Conservation (phyloP, 495 filamentous ascomycete species). For the Chaetomium cochliodes region DNA sequence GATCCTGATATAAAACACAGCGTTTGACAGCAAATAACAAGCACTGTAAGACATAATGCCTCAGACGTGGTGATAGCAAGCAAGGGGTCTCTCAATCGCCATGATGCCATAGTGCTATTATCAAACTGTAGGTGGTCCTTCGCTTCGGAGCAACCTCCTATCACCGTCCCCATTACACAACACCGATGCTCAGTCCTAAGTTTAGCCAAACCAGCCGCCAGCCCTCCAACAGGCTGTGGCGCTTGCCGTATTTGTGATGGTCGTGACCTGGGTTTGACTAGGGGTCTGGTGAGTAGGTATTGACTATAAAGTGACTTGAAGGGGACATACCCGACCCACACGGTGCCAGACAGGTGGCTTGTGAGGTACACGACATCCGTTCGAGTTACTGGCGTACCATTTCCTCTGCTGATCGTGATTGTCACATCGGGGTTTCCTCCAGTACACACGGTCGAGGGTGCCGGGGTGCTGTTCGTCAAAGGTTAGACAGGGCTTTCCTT, state of each 20-base stretch:
- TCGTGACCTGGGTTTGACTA: conserved; percentile 39
- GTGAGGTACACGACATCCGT: conserved; percentile 43
- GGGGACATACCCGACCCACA: conserved; percentile 40
- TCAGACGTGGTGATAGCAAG: no score
- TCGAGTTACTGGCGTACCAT: conserved; percentile 35
- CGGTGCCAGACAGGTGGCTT: conserved; percentile 39
- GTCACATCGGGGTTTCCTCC: conserved; percentile 35
- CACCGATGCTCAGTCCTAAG: background rate
- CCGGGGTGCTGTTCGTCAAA: conserved; percentile 34
- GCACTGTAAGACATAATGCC: no score
- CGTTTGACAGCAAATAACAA: no score
- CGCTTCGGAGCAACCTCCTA: no score
- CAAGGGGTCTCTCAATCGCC: no score
- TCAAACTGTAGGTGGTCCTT: no score
- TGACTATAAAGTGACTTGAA: background rate
- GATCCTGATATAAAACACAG: no score
- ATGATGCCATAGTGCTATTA: no score
- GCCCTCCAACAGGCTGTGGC: conserved; percentile 41
- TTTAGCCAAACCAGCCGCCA: conserved; percentile 41
- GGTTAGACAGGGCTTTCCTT: background rate
- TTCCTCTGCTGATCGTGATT: conserved; percentile 37
- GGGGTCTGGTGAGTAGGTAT: background rate
- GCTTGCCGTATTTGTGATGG: conserved; percentile 37
- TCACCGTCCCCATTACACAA: background rate
- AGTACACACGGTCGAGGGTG: conserved; percentile 41